Evolutionary conservation across 768 basidiomycete species (phyloP).

Genomic region (Macrolepiota dolichaula): DNA sequence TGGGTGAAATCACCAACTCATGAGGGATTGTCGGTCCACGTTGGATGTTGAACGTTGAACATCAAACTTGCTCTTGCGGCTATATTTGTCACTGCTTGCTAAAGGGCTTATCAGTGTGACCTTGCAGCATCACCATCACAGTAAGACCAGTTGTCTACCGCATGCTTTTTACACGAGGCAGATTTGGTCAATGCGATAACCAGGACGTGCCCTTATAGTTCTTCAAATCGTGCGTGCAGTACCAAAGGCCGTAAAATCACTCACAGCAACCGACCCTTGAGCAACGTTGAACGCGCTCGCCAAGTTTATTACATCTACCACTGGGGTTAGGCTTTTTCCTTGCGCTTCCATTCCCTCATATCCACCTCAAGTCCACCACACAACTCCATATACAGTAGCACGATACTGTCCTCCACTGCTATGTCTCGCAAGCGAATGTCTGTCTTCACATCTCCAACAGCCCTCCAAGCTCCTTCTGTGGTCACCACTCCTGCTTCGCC

Average conservation of each 20-base stretch:
- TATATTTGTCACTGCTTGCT: neutral
- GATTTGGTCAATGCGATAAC: neutral
- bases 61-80: neutral
- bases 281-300: neutral
- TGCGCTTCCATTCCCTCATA: neutral
- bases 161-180: too few relatives aligned
- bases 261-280: neutral
- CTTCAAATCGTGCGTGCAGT: neutral
- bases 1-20: neutral
- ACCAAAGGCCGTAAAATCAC: neutral
- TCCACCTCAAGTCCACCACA: neutral
- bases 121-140: neutral
- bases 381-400: neutral
- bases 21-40: neutral
- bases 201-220: neutral
- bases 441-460: constrained; percentile 32
- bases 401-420: neutral
- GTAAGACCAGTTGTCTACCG: too few relatives aligned
- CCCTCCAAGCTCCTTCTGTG: constrained; percentile 20
- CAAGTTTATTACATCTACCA: neutral
- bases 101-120: neutral
- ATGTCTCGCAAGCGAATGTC: constrained; percentile 37
- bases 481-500: constrained; percentile 18
- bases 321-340: neutral
- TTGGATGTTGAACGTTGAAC: neutral